Evolutionary conservation across 1,284 basidiomycete species (phyloP), one percentile per base, ranked within the genome.

Genomic region (Tilletia setariae): DNA sequence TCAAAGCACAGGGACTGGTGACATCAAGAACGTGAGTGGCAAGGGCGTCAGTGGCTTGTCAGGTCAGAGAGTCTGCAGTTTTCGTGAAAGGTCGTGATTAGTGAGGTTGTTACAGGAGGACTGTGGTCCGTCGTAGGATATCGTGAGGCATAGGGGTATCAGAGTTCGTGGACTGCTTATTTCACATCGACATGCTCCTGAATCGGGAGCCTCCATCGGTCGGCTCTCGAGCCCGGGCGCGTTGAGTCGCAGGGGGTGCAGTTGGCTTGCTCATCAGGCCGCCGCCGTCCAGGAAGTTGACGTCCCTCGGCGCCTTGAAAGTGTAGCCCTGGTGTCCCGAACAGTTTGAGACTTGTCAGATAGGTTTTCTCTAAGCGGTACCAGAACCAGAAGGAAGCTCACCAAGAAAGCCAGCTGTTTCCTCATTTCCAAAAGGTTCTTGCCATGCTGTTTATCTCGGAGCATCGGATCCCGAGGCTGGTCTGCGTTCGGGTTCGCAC

Each of bases 401-500:
- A 68, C 91, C 66, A 90, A 91, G 83, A 94, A 94, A 9, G 92
- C 92, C 66, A 93, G 86, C 72, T 90, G 89, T 84, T 98, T 97
- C 77, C 94, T 89, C 74, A 94, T 90, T 79, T 92, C 89, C 76
- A 97, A 86, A 70, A 96, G 89, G 79, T 92, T 88, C 70, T 88
- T 87, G 30, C 94, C 94, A 79, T 96, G 90, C 66, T 89, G 85
- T 80, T 89, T 89, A 84, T 96, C 88, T 66, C 89, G 87, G 66
- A 97, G 86, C 79, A 98, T 85, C 11, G 92, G 93, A 83, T 97
- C 94, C 72, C 90, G 88, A 28, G 93, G 93, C 64, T 89, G 88
- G 77, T 94, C 90, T 0, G 70, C 72, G 1, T 70, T 51, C 25
- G 67, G 47, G 44, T 63, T 67, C 3, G 67, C 64, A 15, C 69